These are phyloP conservation scores for Podaxis sp. DNA, from an alignment of 768 basidiomycete species.

Conservation along the genomic window DNA sequence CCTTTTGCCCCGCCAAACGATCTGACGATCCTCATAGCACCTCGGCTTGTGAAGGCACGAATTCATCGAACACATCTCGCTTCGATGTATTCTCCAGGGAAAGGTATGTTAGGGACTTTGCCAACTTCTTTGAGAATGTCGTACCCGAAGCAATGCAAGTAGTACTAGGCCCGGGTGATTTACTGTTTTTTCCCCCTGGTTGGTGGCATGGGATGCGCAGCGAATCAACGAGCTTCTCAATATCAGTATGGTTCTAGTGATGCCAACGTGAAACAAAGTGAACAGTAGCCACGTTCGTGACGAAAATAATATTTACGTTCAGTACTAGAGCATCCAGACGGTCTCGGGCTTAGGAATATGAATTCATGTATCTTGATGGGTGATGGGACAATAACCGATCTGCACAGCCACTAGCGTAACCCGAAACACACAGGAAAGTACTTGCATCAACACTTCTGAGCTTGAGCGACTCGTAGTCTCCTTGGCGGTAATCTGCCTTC, in stretches of 20 bases:
- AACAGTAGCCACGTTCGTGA: too few relatives aligned
- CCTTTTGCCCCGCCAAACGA: slow-evolving; percentile 34
- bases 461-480: neutral
- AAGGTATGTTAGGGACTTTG: slow-evolving; percentile 32
- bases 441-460: neutral
- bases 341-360: too few relatives aligned
- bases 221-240: slow-evolving; percentile 79
- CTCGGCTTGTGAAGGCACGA: slow-evolving; percentile 33
- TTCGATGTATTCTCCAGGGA: slow-evolving; percentile 70
- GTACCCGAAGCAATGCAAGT: slow-evolving; percentile 58
- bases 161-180: slow-evolving; percentile 77
- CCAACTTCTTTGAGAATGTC: slow-evolving; percentile 57
- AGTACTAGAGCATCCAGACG: too few relatives aligned
- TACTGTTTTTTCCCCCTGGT: slow-evolving; percentile 86
- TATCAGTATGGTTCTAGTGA: slow-evolving; percentile 85
- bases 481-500: neutral
- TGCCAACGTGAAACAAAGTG: too few relatives aligned
- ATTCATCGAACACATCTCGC: slow-evolving; percentile 78
- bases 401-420: slow-evolving; percentile 13
- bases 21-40: slow-evolving; percentile 39
- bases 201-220: slow-evolving; percentile 96
- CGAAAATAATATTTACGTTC: too few relatives aligned
- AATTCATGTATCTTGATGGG: neutral
- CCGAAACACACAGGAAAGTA: neutral
- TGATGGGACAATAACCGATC: neutral